Evolutionary conservation across 345 rosid genomes (phyloP), one percentile per base, ranked within the genome.

Genomic region (Moricandia arvensis): DNA sequence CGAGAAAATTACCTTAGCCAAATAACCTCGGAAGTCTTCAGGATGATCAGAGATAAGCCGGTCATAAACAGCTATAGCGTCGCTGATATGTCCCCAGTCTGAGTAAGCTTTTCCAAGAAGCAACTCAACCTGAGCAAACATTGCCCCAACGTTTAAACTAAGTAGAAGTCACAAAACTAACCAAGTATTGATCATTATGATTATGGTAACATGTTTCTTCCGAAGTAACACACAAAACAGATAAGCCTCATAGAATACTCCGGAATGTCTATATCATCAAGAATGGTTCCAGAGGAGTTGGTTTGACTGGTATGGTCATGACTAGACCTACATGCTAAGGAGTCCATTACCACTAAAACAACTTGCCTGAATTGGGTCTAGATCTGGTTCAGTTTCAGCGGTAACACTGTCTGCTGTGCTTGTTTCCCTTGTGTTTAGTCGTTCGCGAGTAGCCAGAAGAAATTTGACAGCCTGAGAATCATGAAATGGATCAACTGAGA

Each of bases 91-190:
- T 41, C 97, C 93, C 93, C 96, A 90, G 54, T 87, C 95, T 74
- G 97, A 94, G 77, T 91, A 94, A 29, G 96, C 98, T 85, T 94
- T 94, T 59, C 98, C 98, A 38, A 94, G 89, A 72, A 94, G 96
- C 53, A 94, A 83, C 72, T 90, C 93, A 51, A 94, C 87, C 98
- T 91, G 82, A 61, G 16, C 13, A 18, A 10, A 68, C 7, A 77
- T 57, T 43, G 18, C 5, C 57, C 73, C 62, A 68, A 29, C 8
- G 49, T 43, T 58, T 30, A 13, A 5, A 24, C 45, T 33, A 24
- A 47, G 30, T 67, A 59, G 2, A 15, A 13, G 70, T 54, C 34
- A 62, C 63, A 29, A 17, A 27, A 62, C 0, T 18, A 8, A 75
- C 11, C 37, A 61, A 10, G 5, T 29, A 63, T 6, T 53, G 37